Conservation (phyloP, 371 early-diverging fungal genomes). For the Mortierella sp. region DNA sequence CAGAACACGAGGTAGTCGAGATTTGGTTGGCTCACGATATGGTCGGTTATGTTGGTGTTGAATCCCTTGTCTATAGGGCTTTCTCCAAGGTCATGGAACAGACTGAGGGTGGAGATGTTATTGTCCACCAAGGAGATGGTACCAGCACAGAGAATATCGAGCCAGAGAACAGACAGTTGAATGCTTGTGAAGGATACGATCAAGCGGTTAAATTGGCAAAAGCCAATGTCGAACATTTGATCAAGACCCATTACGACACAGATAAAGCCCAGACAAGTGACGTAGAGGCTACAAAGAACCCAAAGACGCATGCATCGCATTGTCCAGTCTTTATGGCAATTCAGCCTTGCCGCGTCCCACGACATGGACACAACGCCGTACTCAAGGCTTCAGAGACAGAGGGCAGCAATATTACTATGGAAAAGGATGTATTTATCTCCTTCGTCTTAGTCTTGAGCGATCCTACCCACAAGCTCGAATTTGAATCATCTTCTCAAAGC, state of each 20-base stretch:
- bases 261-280: conserved; percentile 20
- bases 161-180: conserved; percentile 62
- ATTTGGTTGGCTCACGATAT: conserved; percentile 75
- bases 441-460: conserved; percentile 69
- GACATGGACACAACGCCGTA: conserved; percentile 37
- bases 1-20: conserved; percentile 77
- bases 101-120: conserved; percentile 76
- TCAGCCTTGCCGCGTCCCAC: conserved; percentile 66
- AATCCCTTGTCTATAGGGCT: conserved; percentile 69
- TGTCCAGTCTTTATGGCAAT: conserved; percentile 77
- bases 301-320: conserved; percentile 63
- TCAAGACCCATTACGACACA: conserved; percentile 62
- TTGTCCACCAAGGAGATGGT: conserved; percentile 65
- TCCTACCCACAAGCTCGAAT: conserved; percentile 71
- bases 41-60: conserved; percentile 71
- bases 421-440: conserved; percentile 59
- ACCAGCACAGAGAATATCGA: conserved; percentile 55
- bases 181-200: conserved; percentile 69
- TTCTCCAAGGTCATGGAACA: conserved; percentile 79
- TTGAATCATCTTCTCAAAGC: conserved; percentile 71
- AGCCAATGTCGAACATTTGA: conserved; percentile 68
- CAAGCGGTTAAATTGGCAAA: conserved; percentile 71
- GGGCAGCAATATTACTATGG: conserved; percentile 15
- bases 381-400: conserved; percentile 22
- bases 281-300: conserved; percentile 48